phyloP scores from a whole-genome alignment of 148 eudicot species.

The Heliamphora exappendiculata region DNA sequence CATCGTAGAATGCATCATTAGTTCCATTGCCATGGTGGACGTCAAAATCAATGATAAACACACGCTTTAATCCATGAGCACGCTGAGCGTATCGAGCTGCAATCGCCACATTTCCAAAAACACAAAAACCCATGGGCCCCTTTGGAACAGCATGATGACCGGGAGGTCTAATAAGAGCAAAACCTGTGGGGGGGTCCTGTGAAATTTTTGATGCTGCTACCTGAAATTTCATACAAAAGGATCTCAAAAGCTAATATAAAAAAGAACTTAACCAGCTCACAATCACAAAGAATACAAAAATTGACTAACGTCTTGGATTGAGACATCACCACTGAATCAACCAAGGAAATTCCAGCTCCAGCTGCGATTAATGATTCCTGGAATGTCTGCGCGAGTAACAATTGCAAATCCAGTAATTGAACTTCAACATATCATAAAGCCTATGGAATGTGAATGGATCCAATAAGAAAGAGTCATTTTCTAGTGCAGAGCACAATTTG shows the following conservation, averaged over 20 bases:
- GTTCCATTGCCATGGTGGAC: slow-evolving; percentile 99
- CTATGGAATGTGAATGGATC: background rate
- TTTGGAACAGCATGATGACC: slow-evolving; percentile 97
- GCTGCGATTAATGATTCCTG: slow-evolving; percentile 78
- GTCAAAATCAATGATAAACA: slow-evolving; percentile 88
- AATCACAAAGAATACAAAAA: background rate
- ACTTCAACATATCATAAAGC: background rate
- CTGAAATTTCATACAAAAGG: slow-evolving; percentile 34
- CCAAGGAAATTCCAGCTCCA: slow-evolving; percentile 84
- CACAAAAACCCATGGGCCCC: slow-evolving; percentile 97
- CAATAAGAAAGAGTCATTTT: background rate
- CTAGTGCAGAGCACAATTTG: slow-evolving; percentile 1
- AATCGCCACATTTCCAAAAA: slow-evolving; percentile 87
- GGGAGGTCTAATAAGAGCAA: slow-evolving; percentile 87
- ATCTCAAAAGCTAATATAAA: background rate
- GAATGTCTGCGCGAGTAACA: slow-evolving; percentile 57
- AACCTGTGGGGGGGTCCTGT: slow-evolving; percentile 64
- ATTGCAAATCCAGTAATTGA: background rate
- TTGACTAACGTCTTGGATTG: slow-evolving; percentile 26
- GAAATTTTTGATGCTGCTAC: slow-evolving; percentile 60
- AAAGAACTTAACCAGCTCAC: background rate
- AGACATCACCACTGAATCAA: slow-evolving; percentile 88
- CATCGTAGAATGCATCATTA: slow-evolving; percentile 84
- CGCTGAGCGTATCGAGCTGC: slow-evolving; percentile 94
- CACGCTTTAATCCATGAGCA: slow-evolving; percentile 74